Evolutionary conservation across 345 rosid species (phyloP).

Genomic region (Geranium rotundifolium): DNA sequence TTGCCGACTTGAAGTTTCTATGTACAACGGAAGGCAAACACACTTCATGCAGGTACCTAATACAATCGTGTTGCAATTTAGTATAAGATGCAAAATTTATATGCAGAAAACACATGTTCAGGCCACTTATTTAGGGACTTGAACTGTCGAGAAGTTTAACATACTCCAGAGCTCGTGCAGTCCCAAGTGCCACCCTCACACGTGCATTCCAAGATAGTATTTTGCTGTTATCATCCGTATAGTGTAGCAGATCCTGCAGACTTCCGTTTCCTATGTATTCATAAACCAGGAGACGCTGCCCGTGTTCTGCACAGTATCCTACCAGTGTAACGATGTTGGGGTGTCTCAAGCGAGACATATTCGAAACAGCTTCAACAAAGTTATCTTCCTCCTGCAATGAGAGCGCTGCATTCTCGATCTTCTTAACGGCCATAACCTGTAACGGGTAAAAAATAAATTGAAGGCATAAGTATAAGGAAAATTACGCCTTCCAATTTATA

Average conservation of each 20-base stretch:
- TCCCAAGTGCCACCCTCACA: conserved; percentile 90
- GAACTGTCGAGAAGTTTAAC: conserved; percentile 18
- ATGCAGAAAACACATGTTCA: neutral
- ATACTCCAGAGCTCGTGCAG: conserved; percentile 97
- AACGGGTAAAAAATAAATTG: conserved; percentile 12
- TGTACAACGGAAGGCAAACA: conserved; percentile 96
- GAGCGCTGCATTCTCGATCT: conserved; percentile 83
- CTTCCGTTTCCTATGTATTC: conserved; percentile 63
- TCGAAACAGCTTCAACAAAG: conserved; percentile 87
- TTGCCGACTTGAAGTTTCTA: conserved; percentile 94
- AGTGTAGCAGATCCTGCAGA: conserved; percentile 80
- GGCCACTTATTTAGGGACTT: neutral
- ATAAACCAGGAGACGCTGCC: conserved; percentile 87
- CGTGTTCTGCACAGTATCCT: conserved; percentile 94
- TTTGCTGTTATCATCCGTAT: conserved; percentile 62
- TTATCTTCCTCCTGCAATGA: conserved; percentile 87
- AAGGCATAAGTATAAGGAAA: neutral
- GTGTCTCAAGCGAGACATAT: conserved; percentile 89
- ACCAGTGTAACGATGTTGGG: conserved; percentile 70
- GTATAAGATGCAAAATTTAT: neutral
- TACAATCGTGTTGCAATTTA: neutral
- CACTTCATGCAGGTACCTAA: conserved; percentile 98
- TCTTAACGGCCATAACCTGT: conserved; percentile 81
- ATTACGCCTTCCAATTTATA: too few species aligned
- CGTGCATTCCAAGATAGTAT: conserved; percentile 85